phyloP scores from a whole-genome alignment of 225 moss, liverwort and hornwort species.

The Climacium dendroides region DNA sequence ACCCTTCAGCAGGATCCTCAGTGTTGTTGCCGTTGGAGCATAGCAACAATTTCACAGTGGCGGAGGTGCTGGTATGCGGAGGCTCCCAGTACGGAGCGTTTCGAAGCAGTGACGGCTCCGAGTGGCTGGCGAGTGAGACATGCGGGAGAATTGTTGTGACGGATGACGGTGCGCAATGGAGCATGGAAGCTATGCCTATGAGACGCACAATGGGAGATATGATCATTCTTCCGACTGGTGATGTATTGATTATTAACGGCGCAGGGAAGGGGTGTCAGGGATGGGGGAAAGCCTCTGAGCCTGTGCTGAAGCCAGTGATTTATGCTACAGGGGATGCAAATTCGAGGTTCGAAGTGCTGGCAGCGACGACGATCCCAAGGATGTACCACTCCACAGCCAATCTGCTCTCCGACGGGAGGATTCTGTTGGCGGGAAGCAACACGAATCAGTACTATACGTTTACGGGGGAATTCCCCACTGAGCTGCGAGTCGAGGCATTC shows the following conservation, averaged over 20 bases:
- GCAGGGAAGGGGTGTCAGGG: constrained; percentile 43
- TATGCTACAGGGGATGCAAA: constrained; percentile 5
- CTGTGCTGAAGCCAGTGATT: constrained; percentile 18
- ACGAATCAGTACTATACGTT: constrained; percentile 7
- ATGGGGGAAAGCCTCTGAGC: constrained; percentile 37
- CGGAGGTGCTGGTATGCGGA: constrained; percentile 62
- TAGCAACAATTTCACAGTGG: not conserved
- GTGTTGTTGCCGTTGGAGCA: constrained; percentile 50
- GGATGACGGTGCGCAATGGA: constrained; percentile 18
- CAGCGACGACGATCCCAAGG: constrained; percentile 17
- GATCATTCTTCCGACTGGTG: constrained; percentile 47
- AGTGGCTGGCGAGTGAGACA: constrained; percentile 1
- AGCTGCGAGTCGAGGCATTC: constrained; percentile 37
- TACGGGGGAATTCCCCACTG: constrained; percentile 11
- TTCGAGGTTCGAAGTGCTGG: constrained; percentile 15
- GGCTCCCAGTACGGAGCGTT: constrained; percentile 41
- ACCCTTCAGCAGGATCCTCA: constrained; percentile 61
- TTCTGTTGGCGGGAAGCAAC: constrained; percentile 37
- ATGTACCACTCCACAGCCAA: constrained; percentile 55
- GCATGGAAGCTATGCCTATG: constrained; percentile 65
- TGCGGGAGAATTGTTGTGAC: constrained; percentile 48
- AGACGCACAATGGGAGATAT: constrained; percentile 64
- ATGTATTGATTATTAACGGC: constrained; percentile 65
- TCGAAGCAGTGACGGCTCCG: not conserved
- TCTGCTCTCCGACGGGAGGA: constrained; percentile 29